Evolutionary conservation across 192 early-diverging fungal genomes (phyloP), one percentile per base, ranked within the genome.

Genomic region (Coemansia sp.): DNA sequence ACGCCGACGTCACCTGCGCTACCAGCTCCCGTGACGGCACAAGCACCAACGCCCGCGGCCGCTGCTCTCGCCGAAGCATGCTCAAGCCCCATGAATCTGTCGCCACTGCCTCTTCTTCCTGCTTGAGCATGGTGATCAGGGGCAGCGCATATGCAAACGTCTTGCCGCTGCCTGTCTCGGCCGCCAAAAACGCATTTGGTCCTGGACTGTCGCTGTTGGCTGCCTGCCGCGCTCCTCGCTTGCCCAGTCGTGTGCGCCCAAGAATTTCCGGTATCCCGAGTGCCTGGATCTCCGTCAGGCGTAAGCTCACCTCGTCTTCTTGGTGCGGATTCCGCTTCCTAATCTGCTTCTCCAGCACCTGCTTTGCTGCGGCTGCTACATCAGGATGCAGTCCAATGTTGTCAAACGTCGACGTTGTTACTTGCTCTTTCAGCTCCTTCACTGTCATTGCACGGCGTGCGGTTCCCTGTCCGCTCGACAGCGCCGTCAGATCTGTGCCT

Each of bases 161-260:
- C 74, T 98, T 98, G 6, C 94, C 94, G 1, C 88, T 87, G 25
- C 96, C 96, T 0, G 93, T 96, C 72, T 96, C 94, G 1, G 92
- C 94, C 4, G 92, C 91, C 60, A 89, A 78, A 20, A 95, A 80
- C 46, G 92, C 82, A 60, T 86, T 83, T 9, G 61, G 62, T 3
- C 57, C 59, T 2, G 23, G 17, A 5, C 28, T 12, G 59, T 58
- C 0, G 60, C 67, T 48, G 71, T 66, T 61, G 64, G 57, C 34
- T 49, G 15, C 23, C 15, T 44, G 47, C 55, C 31, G 51, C 44
- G 19, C 19, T 26, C 49, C 75, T 62, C 21, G 20, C 40, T 47
- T 57, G n/a, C 17, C 34, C 38, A 71, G 48, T n/a, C 59, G 63
- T 49, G 74, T 56, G 51, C 52, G 48, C 17, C 64, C 62, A 5